phyloP scores from a whole-genome alignment of 768 basidiomycete species.

The Butyriboletus loyo region DNA sequence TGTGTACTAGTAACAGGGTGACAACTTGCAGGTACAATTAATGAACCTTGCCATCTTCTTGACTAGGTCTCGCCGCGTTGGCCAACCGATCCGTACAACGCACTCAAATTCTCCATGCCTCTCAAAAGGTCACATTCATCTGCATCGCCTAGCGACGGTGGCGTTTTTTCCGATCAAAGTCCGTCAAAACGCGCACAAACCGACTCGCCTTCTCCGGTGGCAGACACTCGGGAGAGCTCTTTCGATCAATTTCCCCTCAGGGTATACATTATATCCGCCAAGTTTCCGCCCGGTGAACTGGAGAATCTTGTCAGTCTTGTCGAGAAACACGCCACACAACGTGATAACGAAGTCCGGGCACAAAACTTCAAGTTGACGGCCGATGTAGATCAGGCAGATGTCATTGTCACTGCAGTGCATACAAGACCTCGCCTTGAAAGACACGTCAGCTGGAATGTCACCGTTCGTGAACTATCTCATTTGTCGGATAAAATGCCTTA shows the following conservation, averaged over 20 bases:
- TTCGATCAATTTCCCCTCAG: slow-evolving; percentile 10
- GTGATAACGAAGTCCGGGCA: background rate
- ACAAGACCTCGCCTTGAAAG: slow-evolving; percentile 70
- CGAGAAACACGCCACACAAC: slow-evolving; percentile 9
- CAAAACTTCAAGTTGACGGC: slow-evolving; percentile 36
- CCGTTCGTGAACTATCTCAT: slow-evolving; percentile 44
- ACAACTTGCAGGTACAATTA: no score
- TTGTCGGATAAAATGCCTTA: background rate
- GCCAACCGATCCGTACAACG: background rate
- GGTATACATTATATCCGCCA: slow-evolving; percentile 34
- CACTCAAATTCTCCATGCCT: slow-evolving; percentile 5
- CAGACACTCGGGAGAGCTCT: slow-evolving; percentile 2
- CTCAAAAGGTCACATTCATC: slow-evolving; percentile 11
- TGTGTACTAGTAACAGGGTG: background rate
- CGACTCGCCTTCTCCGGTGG: slow-evolving; percentile 1
- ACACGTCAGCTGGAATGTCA: slow-evolving; percentile 61
- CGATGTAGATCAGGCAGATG: slow-evolving; percentile 49
- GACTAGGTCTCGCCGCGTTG: background rate
- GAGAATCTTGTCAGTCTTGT: slow-evolving; percentile 26
- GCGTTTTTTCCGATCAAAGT: slow-evolving; percentile 7
- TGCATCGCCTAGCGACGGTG: background rate
- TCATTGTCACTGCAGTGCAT: slow-evolving; percentile 61
- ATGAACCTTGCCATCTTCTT: no score
- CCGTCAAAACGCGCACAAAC: slow-evolving; percentile 11
- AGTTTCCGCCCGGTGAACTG: slow-evolving; percentile 23